Evolutionary conservation across 805 yeast genomes (phyloP).

Genomic region (Komagataella kurtzmanii): DNA sequence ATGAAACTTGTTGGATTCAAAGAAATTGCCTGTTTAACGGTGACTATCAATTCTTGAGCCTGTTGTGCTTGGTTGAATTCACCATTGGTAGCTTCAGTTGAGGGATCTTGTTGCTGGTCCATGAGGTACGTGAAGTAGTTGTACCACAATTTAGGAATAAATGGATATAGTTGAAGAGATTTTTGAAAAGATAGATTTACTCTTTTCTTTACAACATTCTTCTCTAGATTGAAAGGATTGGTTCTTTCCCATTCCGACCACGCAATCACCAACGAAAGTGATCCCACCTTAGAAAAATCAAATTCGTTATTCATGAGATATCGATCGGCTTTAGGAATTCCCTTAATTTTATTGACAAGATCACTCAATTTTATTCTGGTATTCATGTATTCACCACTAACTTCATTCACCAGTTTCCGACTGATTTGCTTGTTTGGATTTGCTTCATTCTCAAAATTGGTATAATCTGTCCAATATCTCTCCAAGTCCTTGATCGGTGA

Average conservation of each 20-base stretch:
- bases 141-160: conserved; percentile 70
- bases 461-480: conserved; percentile 66
- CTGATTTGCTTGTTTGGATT: conserved; percentile 43
- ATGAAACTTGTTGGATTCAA: background rate
- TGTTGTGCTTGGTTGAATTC: background rate
- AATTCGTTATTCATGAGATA: background rate
- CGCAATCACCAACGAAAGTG: background rate
- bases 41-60: background rate
- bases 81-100: background rate
- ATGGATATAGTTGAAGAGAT: conserved; percentile 46
- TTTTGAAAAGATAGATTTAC: conserved; percentile 62
- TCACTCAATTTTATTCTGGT: conserved; percentile 71
- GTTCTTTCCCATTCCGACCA: background rate
- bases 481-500: conserved; percentile 72
- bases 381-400: conserved; percentile 74
- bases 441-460: conserved; percentile 69
- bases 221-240: conserved; percentile 18
- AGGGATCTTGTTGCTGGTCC: background rate
- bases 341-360: conserved; percentile 43
- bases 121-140: conserved; percentile 24
- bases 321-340: conserved; percentile 24
- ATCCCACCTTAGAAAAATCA: background rate
- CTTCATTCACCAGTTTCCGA: conserved; percentile 71
- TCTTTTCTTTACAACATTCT: conserved; percentile 37
- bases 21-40: background rate